Evolutionary conservation across 2,329 filamentous ascomycete species (phyloP).

Genomic region (Apiospora phragmitis): DNA sequence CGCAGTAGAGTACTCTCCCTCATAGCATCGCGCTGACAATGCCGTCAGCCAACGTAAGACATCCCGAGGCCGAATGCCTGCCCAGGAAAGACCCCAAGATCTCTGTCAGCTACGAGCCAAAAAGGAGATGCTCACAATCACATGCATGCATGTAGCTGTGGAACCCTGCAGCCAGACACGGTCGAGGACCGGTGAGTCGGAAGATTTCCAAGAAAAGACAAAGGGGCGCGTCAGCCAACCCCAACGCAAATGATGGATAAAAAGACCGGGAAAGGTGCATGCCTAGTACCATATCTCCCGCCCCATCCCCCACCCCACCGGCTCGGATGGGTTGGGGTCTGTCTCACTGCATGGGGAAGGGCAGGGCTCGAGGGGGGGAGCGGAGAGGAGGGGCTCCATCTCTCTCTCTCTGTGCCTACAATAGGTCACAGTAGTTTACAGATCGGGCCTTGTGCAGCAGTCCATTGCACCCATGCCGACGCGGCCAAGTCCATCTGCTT

Average conservation of each 20-base stretch:
- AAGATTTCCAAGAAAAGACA: not conserved
- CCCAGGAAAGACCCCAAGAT: not conserved
- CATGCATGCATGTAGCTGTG: not conserved
- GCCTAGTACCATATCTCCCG: not conserved
- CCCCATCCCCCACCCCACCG: not conserved
- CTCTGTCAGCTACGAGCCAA: not conserved
- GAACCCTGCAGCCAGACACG: not conserved
- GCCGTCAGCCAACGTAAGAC: not conserved
- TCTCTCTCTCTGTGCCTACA: not conserved
- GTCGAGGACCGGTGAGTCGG: not conserved
- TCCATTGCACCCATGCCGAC: not conserved
- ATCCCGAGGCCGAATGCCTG: not conserved
- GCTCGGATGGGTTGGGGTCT: not conserved
- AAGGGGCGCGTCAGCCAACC: not conserved
- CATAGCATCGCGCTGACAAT: not conserved
- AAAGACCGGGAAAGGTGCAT: not conserved
- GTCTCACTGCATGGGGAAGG: not conserved
- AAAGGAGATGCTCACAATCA: not conserved
- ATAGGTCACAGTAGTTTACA: not conserved
- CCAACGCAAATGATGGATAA: not conserved
- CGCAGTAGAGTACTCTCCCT: not conserved
- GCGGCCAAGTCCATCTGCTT: not conserved
- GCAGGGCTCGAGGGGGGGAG: not conserved
- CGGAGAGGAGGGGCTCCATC: not conserved
- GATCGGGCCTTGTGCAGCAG: not conserved